phyloP scores from a whole-genome alignment of 345 rosid genomes.

The Pistacia vera region DNA sequence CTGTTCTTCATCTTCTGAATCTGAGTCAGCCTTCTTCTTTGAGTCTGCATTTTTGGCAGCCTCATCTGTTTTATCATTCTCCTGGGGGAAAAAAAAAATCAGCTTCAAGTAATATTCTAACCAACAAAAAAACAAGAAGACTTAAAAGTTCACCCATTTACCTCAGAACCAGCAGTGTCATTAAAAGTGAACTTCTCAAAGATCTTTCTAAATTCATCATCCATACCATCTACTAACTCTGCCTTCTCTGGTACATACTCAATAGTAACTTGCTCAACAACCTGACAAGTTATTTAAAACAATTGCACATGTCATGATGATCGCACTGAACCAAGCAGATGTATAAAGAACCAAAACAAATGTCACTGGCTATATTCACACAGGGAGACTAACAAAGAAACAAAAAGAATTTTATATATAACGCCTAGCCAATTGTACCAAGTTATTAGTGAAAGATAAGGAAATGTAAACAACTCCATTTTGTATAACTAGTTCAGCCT shows the following conservation, averaged over 20 bases:
- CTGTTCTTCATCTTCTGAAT: conserved; percentile 79
- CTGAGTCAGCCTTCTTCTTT: conserved; percentile 71
- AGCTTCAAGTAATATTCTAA: neutral
- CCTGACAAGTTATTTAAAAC: conserved; percentile 35
- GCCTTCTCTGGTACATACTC: conserved; percentile 93
- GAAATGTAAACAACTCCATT: too few relatives aligned
- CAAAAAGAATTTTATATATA: too few relatives aligned
- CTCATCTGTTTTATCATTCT: conserved; percentile 60
- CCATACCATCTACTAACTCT: conserved; percentile 76
- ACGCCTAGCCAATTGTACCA: too few relatives aligned
- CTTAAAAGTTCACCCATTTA: conserved; percentile 20
- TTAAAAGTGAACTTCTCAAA: conserved; percentile 81
- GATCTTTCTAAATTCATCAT: conserved; percentile 77
- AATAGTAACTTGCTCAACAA: conserved; percentile 60
- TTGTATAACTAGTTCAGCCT: neutral
- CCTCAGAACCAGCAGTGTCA: conserved; percentile 63
- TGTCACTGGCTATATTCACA: neutral
- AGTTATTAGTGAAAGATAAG: too few relatives aligned
- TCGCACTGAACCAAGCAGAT: neutral
- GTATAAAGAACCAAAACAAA: neutral
- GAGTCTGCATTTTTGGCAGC: conserved; percentile 57
- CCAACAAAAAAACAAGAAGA: neutral
- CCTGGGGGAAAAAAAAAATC: conserved; percentile 43
- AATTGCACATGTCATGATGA: neutral
- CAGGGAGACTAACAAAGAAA: too few relatives aligned